Evolutionary conservation across 169 alveolate genomes (phyloP).

Genomic region (Sarcocystis neurona): DNA sequence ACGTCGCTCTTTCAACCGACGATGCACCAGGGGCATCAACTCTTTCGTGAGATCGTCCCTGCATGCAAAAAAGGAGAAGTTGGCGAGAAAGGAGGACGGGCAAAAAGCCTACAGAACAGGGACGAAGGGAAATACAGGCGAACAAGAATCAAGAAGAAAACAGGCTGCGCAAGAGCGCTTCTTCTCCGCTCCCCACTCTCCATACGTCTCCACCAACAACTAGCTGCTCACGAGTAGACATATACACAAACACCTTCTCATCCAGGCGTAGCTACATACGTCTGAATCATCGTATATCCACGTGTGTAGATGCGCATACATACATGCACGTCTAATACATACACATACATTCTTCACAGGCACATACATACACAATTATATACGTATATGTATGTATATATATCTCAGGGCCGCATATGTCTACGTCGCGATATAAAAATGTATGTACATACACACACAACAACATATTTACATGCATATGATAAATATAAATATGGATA

Average conservation of each 20-base stretch:
- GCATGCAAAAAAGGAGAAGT: too few relatives aligned
- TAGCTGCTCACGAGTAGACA: too few relatives aligned
- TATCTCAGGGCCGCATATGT: too few relatives aligned
- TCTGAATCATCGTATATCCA: not conserved
- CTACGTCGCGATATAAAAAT: not conserved
- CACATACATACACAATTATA: not conserved
- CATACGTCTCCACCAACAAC: too few relatives aligned
- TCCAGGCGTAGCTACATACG: constrained; percentile 1
- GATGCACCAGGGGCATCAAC: constrained; percentile 54
- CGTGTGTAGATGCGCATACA: not conserved
- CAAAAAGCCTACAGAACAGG: too few relatives aligned
- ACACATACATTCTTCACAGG: not conserved
- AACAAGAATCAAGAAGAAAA: not conserved
- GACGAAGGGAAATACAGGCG: too few relatives aligned
- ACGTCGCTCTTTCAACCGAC: constrained; percentile 36
- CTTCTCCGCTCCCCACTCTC: not conserved
- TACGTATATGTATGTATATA: not conserved
- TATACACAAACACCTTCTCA: too few relatives aligned
- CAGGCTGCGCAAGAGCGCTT: not conserved
- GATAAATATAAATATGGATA: too few relatives aligned
- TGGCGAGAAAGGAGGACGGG: too few relatives aligned
- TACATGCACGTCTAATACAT: not conserved
- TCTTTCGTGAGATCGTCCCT: constrained; percentile 64
- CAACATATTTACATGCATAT: not conserved
- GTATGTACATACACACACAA: not conserved